Evolutionary conservation across 1,284 basidiomycete genomes (phyloP).

Genomic region (Leccinum fallax): DNA sequence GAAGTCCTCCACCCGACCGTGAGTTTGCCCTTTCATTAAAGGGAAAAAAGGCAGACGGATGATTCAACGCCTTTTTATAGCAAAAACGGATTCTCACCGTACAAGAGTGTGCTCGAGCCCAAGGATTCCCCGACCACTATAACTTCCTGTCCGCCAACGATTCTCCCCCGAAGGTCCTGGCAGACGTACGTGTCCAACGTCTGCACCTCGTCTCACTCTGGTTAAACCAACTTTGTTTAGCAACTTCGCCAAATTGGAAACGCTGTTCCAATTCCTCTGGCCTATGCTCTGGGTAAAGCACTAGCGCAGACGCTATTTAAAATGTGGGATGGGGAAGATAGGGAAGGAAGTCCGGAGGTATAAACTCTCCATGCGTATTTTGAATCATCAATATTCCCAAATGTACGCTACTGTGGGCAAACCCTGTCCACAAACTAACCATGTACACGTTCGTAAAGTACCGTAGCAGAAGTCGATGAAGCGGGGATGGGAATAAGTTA

Average conservation of each 20-base stretch:
- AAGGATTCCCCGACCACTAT: conserved; percentile 72
- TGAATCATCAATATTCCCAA: conserved; percentile 3
- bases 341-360: conserved; percentile 49
- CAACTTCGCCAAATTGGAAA: conserved; percentile 74
- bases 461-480: background rate
- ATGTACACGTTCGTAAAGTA: conserved; percentile 2
- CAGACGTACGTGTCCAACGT: conserved; percentile 48
- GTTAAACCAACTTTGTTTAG: conserved; percentile 37
- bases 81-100: conserved; percentile 68
- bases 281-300: conserved; percentile 60
- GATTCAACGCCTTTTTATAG: conserved; percentile 34
- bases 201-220: background rate
- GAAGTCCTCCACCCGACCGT: conserved; percentile 63
- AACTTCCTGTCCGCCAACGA: conserved; percentile 53
- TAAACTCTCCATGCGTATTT: conserved; percentile 15
- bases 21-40: conserved; percentile 19
- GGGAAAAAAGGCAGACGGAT: background rate
- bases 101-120: conserved; percentile 66
- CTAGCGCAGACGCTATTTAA: conserved; percentile 52
- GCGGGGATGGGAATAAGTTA: conserved; percentile 20
- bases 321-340: conserved; percentile 44
- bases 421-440: background rate
- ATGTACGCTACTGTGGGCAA: background rate
- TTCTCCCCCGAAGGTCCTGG: conserved; percentile 36
- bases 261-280: conserved; percentile 69